Evolutionary conservation across 768 basidiomycete species (phyloP).

Genomic region (Sporobolomyces phaffii): DNA sequence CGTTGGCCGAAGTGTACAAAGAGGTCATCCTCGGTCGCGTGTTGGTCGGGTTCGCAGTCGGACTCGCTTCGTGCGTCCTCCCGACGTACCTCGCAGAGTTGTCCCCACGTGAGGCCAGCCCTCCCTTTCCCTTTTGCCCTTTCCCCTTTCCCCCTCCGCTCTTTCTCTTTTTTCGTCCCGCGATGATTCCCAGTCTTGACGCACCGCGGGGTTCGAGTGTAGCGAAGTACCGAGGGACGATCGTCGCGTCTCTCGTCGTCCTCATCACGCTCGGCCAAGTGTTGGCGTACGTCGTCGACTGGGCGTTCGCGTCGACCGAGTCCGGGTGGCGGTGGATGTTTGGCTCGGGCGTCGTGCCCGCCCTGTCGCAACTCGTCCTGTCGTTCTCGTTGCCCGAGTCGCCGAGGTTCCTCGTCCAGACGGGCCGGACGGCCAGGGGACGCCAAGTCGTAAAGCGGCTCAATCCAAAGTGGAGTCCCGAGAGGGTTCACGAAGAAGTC

Average conservation of each 20-base stretch:
- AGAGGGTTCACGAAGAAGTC: constrained; percentile 14
- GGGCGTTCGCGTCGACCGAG: background rate
- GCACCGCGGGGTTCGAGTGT: too few species aligned
- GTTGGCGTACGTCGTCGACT: constrained; percentile 32
- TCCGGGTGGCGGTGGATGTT: constrained; percentile 35
- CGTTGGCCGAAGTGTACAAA: constrained; percentile 28
- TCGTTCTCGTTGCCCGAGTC: constrained; percentile 31
- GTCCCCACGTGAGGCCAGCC: constrained; percentile 5
- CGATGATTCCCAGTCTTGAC: too few species aligned
- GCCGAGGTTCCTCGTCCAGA: constrained; percentile 12
- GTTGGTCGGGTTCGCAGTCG: constrained; percentile 29
- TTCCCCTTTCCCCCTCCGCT: background rate
- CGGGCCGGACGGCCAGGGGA: constrained; percentile 1
- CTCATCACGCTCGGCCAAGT: constrained; percentile 37
- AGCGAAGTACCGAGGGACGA: constrained; percentile 24
- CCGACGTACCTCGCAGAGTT: constrained; percentile 38
- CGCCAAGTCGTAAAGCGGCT: background rate
- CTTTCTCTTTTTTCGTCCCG: too few species aligned
- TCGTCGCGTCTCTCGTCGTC: constrained; percentile 31
- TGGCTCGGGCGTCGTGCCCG: constrained; percentile 23
- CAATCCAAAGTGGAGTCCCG: background rate
- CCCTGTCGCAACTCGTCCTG: constrained; percentile 26
- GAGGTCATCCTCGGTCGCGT: constrained; percentile 35
- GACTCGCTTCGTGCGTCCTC: constrained; percentile 19
- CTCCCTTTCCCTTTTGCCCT: background rate